Conservation (phyloP, 495 filamentous ascomycete genomes). For the Pyronema domesticum region DNA sequence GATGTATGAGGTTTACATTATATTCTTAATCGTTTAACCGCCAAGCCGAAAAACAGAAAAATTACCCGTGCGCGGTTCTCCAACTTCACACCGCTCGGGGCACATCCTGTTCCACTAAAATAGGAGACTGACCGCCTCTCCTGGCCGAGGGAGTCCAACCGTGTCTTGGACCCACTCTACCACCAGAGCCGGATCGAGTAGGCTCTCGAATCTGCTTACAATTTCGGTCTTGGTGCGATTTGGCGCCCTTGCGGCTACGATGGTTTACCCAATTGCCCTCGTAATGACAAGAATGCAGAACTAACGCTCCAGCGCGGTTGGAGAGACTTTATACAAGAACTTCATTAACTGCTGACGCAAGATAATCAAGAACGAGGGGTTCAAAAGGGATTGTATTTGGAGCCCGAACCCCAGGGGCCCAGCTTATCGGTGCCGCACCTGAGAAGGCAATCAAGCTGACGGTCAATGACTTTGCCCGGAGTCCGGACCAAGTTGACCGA, state of each 20-base stretch:
- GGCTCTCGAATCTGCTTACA: slow-evolving; percentile 63
- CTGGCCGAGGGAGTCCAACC: slow-evolving; percentile 70
- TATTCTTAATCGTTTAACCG: too few species aligned
- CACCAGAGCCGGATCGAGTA: slow-evolving; percentile 35
- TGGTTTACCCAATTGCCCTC: slow-evolving; percentile 96
- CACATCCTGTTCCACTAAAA: slow-evolving; percentile 96
- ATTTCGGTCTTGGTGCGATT: slow-evolving; percentile 71
- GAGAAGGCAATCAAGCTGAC: slow-evolving; percentile 99
- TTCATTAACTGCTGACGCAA: slow-evolving; percentile 83
- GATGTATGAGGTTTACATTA: too few species aligned
- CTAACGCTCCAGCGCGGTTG: slow-evolving; percentile 63
- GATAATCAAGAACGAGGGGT: slow-evolving; percentile 85
- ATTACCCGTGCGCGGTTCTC: slow-evolving; percentile 89
- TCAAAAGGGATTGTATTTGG: slow-evolving; percentile 72
- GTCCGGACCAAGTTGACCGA: slow-evolving; percentile 60
- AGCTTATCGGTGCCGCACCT: slow-evolving; percentile 89
- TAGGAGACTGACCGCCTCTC: slow-evolving; percentile 71
- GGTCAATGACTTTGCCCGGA: slow-evolving; percentile 72
- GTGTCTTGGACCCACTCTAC: slow-evolving; percentile 89
- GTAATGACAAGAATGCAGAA: slow-evolving; percentile 99
- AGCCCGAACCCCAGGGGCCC: slow-evolving; percentile 81
- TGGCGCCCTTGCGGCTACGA: slow-evolving; percentile 96
- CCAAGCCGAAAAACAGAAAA: too few species aligned
- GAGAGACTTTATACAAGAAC: slow-evolving; percentile 86
- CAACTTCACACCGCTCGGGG: slow-evolving; percentile 94